Conservation (phyloP, 192 early-diverging fungal genomes). For the Phycomyces nitens region DNA sequence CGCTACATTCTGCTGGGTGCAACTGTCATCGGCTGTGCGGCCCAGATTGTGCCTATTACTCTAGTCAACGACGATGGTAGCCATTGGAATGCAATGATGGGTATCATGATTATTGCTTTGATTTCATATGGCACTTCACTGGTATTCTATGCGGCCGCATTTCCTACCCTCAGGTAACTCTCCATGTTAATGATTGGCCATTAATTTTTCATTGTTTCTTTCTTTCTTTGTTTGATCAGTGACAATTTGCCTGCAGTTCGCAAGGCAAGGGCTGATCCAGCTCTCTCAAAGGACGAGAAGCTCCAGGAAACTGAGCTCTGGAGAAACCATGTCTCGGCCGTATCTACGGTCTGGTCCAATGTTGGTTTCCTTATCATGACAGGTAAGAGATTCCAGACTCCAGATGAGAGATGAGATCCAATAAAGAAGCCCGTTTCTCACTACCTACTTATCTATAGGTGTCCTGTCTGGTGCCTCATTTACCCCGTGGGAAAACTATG, state of each 20-base stretch:
- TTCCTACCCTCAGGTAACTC: slow-evolving; percentile 25
- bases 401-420: background rate
- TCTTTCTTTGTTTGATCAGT: slow-evolving; percentile 14
- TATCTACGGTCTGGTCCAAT: slow-evolving; percentile 35
- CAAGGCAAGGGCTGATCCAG: slow-evolving; percentile 24
- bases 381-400: background rate
- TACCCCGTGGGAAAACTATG: slow-evolving; percentile 21
- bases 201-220: no score
- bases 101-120: slow-evolving; percentile 22
- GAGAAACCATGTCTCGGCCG: slow-evolving; percentile 35
- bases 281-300: slow-evolving; percentile 18
- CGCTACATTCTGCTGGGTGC: slow-evolving; percentile 25
- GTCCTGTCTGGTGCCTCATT: slow-evolving; percentile 30
- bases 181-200: no score
- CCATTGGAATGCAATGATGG: slow-evolving; percentile 36
- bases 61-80: slow-evolving; percentile 25
- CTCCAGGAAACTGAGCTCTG: slow-evolving; percentile 22
- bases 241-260: slow-evolving; percentile 34
- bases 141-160: slow-evolving; percentile 37
- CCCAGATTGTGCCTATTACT: slow-evolving; percentile 30
- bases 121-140: slow-evolving; percentile 33
- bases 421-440: background rate
- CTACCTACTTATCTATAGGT: slow-evolving; percentile 11
- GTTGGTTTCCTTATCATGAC: slow-evolving; percentile 30
- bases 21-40: slow-evolving; percentile 25